Percentiles rank a stretch among this genome's conserved stretches.
Conservation (phyloP, 2,329 filamentous ascomycete genomes). For the Arthrinium phaeospermum region DNA sequence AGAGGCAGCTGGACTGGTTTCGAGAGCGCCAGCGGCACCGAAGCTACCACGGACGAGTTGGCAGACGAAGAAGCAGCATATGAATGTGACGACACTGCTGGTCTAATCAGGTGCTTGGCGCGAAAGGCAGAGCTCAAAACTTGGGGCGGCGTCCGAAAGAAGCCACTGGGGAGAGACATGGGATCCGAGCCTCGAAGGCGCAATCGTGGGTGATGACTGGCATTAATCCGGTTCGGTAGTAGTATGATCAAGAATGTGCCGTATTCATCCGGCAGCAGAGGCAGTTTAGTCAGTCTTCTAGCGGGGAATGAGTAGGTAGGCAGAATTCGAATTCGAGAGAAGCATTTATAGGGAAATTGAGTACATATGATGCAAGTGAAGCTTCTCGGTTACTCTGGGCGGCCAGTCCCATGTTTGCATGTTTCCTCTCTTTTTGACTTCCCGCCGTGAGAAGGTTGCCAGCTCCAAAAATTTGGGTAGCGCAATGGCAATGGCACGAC, state of each 20-base stretch:
- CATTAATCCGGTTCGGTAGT: slow-evolving; percentile 11
- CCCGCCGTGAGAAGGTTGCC: not conserved
- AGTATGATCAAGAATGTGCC: not conserved
- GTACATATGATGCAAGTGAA: slow-evolving; percentile 22
- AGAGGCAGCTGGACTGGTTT: slow-evolving; percentile 25
- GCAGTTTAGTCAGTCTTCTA: not conserved
- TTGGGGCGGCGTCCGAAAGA: slow-evolving; percentile 38
- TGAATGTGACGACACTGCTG: not conserved
- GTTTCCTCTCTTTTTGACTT: slow-evolving; percentile 1
- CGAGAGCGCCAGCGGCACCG: slow-evolving; percentile 20
- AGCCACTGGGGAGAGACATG: slow-evolving; percentile 42
- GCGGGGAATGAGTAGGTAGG: not conserved
- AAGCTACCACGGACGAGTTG: slow-evolving; percentile 24
- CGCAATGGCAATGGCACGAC: slow-evolving; percentile 14
- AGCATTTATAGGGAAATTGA: not conserved
- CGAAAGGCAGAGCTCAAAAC: slow-evolving; percentile 32
- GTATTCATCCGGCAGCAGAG: not conserved
- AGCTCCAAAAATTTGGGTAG: slow-evolving; percentile 12
- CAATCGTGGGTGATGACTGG: slow-evolving; percentile 22
- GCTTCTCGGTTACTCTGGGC: slow-evolving; percentile 6
- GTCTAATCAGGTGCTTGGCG: slow-evolving; percentile 26
- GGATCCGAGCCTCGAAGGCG: slow-evolving; percentile 36
- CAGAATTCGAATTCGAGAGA: not conserved
- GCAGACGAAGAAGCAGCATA: slow-evolving; percentile 4
- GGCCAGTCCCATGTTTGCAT: slow-evolving; percentile 10